Conservation (phyloP, 2,329 filamentous ascomycete species). For the Paraconiothyrium sp. region DNA sequence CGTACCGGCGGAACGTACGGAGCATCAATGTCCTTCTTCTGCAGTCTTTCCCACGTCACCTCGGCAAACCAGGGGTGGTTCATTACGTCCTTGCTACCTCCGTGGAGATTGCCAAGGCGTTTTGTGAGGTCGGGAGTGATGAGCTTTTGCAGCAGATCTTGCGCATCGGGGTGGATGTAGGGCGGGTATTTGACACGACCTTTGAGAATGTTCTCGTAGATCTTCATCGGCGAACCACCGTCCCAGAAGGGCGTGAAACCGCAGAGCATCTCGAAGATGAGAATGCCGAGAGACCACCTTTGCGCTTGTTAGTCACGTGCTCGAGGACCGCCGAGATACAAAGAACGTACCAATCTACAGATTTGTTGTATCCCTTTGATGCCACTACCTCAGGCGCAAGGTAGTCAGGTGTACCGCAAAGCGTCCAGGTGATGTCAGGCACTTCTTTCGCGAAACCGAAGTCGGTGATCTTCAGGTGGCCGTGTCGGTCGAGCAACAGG, state of each 20-base stretch:
- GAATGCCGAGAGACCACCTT: constrained; percentile 97
- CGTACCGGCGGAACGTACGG: constrained; percentile 97
- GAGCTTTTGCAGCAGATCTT: constrained; percentile 88
- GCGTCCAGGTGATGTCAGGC: constrained; percentile 98
- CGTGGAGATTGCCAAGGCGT: constrained; percentile 91
- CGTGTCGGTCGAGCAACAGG: constrained; percentile 87
- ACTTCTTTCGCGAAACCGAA: constrained; percentile 99
- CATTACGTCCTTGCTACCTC: constrained; percentile 91
- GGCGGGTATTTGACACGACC: constrained; percentile 96
- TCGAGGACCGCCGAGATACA: constrained; percentile 7
- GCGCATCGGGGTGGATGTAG: constrained; percentile 93
- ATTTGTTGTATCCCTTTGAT: constrained; percentile 99
- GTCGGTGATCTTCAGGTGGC: constrained; percentile 96
- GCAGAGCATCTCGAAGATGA: constrained; percentile 99
- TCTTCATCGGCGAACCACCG: constrained; percentile 96
- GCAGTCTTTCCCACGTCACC: constrained; percentile 95
- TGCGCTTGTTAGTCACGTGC: constrained; percentile 19
- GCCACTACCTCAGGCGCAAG: constrained; percentile 98
- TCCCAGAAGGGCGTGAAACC: constrained; percentile 99
- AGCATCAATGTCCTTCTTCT: constrained; percentile 96
- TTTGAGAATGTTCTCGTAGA: constrained; percentile 98
- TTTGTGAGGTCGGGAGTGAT: constrained; percentile 97
- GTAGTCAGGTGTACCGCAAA: constrained; percentile 97
- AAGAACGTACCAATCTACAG: constrained; percentile 87
- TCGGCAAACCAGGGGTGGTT: constrained; percentile 96